Base-by-base conservation (phyloP, 1,139 yeast species). In the Pneumocystis wakefieldiae region DNA sequence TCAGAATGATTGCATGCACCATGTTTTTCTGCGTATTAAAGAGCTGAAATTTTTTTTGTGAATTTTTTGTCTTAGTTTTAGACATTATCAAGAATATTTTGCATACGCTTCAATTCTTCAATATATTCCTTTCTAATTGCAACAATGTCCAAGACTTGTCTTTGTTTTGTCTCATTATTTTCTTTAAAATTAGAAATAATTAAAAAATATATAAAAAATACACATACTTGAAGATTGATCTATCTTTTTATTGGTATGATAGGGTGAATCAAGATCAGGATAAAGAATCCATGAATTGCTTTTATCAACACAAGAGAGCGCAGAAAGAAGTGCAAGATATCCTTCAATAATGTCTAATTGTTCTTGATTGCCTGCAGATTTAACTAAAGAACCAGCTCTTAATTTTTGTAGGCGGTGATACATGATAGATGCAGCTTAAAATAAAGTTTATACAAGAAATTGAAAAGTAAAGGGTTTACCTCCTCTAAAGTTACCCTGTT, bases 201-300 rank as follows among this genome's bases (percentile, higher is more conserved):
- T 48, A 24, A 32, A 8, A 3, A n/a, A 48, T 10, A 48, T 24
- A 48, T 12, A 48, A 24, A 24, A 48, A 48, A 48, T 39, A 41
- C 5, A 48, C 55, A 24, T 24, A 48, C 55, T 12, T 6, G 55
- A 48, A 10, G 59, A 57, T 10, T 37, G 15, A 39, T 63, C 55
- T 28, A 57, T 41, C 24, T 57, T 37, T 59, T 63, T 63, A 15
- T 28, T 24, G 29, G 61, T 15, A 32, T 62, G 65, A 4, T 32
- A 58, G 2, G 57, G 57, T 19, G 32, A 28, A 8, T 63, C 61
- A 10, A 63, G 12, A 14, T 60, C 36, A n/a, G 62, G 62, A 6
- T 59, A 59, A 36, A 64, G 61, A 17, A 64, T 64, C 65, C 65
- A 64, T 15, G 66, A 62, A 24, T 64, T 62, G 4, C 59, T 62